Percentiles rank a stretch among this genome's conserved stretches.
These are phyloP conservation scores for Xylariaceae sp. DNA, from an alignment of 2,329 filamentous ascomycete genomes.

Conservation along the genomic window DNA sequence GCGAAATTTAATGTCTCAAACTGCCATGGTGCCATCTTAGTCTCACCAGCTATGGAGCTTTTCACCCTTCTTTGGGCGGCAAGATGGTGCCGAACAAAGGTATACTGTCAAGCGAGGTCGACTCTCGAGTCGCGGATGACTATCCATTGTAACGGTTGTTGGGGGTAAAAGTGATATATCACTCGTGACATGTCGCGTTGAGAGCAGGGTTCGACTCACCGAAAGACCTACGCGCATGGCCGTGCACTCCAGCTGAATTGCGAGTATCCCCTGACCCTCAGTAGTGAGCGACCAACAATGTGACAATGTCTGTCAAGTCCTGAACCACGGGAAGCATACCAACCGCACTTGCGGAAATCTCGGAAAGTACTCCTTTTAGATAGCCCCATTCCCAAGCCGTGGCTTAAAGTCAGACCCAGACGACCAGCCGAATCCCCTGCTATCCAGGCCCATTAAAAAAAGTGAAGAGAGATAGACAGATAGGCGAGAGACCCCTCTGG, in stretches of 20 bases:
- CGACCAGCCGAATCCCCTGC: constrained; percentile 2
- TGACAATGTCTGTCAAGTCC: too few species aligned
- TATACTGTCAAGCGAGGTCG: not conserved
- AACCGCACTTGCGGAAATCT: not conserved
- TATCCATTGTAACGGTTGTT: constrained; percentile 5
- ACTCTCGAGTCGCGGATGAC: constrained; percentile 2
- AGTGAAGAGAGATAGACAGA: not conserved
- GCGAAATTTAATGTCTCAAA: constrained; percentile 15
- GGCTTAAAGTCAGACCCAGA: constrained; percentile 10
- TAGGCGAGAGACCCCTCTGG: too few species aligned
- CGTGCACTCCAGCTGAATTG: not conserved
- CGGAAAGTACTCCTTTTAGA: not conserved
- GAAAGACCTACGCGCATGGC: not conserved
- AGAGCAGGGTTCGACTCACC: not conserved
- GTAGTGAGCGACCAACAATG: too few species aligned
- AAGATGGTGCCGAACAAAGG: constrained; percentile 15
- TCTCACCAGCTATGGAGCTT: constrained; percentile 3
- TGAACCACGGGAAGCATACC: constrained; percentile 1
- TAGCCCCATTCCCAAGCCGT: constrained; percentile 3
- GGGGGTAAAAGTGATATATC: constrained; percentile 18
- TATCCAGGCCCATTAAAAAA: not conserved
- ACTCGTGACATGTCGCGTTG: constrained; percentile 14
- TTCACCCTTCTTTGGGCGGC: constrained; percentile 6
- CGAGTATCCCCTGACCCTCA: too few species aligned
- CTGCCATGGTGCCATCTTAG: too few species aligned